These are phyloP conservation scores for Brasenia schreberi DNA, from an alignment of 164 flowering plant species.

Conservation along the genomic window DNA sequence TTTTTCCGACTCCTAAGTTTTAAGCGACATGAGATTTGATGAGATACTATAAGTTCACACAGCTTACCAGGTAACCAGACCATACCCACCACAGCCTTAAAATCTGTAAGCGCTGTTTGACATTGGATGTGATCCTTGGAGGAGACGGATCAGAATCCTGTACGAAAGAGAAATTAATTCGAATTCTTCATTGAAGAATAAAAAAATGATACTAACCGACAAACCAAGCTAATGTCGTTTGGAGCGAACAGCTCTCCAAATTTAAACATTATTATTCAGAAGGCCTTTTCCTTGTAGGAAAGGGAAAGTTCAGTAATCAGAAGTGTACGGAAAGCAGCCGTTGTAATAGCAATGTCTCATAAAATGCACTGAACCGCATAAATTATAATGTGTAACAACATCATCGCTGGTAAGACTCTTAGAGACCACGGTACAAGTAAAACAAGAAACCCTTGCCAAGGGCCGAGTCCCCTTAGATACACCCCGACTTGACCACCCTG, in stretches of 20 bases:
- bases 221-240: too few species aligned
- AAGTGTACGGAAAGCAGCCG: not conserved
- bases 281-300: not conserved
- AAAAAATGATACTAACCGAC: too few species aligned
- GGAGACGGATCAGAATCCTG: constrained; percentile 51
- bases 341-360: too few species aligned
- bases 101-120: constrained; percentile 88
- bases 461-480: too few species aligned
- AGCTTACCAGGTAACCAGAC: not conserved
- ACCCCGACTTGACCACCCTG: too few species aligned
- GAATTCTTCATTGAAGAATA: not conserved
- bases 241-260: not conserved
- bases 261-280: not conserved
- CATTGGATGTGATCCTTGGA: constrained; percentile 86
- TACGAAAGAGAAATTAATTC: constrained; percentile 2
- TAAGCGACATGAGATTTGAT: not conserved
- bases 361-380: too few species aligned
- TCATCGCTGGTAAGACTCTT: too few species aligned
- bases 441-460: too few species aligned
- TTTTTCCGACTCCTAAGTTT: constrained; percentile 15
- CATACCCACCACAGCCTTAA: constrained; percentile 69
- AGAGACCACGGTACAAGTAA: too few species aligned
- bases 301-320: not conserved
- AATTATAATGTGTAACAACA: too few species aligned
- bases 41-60: not conserved